Evolutionary conservation across 164 flowering plant species (phyloP).

Genomic region (Santalum album): DNA sequence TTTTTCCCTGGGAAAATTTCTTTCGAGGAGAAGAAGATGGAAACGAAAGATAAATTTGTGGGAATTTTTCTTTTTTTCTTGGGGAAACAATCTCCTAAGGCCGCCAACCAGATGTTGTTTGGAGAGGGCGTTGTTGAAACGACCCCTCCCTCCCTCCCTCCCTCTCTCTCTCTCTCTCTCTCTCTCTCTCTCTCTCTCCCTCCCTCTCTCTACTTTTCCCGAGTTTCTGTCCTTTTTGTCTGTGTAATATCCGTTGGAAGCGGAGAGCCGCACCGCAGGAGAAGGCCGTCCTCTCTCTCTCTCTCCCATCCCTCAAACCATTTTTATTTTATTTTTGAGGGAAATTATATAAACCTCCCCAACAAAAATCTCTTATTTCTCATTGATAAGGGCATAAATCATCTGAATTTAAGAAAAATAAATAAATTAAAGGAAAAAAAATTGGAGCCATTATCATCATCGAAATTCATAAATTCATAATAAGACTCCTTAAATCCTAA

Average conservation of each 20-base stretch:
- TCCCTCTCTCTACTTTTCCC: background rate
- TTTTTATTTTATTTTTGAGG: too few species aligned
- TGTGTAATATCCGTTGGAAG: constrained; percentile 1
- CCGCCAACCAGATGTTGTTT: constrained; percentile 21
- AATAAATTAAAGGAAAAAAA: too few species aligned
- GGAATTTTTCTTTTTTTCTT: constrained; percentile 7
- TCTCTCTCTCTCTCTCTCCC: background rate
- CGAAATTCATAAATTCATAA: too few species aligned
- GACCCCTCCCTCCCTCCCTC: constrained; percentile 25
- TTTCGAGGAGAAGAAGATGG: background rate
- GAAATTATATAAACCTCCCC: too few species aligned
- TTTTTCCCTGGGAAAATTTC: background rate
- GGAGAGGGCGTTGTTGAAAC: constrained; percentile 28
- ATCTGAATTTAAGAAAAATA: too few species aligned
- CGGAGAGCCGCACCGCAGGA: constrained; percentile 9
- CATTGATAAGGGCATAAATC: too few species aligned
- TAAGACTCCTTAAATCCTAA: too few species aligned
- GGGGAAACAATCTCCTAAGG: background rate
- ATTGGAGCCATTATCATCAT: too few species aligned
- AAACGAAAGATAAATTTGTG: background rate
- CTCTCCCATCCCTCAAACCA: too few species aligned
- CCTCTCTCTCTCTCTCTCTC: constrained; percentile 4
- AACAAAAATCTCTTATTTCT: too few species aligned
- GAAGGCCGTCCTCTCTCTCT: too few species aligned
- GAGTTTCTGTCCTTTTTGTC: too few species aligned